Conservation (phyloP, 768 basidiomycete genomes). For the Dacryopinax spathularia region DNA sequence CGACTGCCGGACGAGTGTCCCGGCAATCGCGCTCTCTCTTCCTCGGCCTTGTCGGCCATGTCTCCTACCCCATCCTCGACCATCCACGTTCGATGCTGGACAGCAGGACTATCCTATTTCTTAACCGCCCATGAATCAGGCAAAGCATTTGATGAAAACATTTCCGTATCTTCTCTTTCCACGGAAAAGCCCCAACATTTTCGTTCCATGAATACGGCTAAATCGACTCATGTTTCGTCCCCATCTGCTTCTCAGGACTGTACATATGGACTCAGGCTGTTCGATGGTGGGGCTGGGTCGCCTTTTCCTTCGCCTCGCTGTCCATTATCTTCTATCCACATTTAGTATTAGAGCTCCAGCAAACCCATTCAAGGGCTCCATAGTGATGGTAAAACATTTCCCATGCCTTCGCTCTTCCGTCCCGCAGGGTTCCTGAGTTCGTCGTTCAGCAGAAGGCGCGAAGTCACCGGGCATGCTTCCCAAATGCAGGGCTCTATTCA, state of each 20-base stretch:
- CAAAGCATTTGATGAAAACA: no score
- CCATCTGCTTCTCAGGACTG: neutral
- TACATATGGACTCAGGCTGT: neutral
- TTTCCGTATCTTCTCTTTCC: no score
- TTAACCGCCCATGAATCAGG: no score
- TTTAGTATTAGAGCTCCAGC: neutral
- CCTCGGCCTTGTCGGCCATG: neutral
- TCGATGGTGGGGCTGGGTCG: neutral
- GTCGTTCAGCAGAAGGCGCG: neutral
- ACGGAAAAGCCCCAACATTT: no score
- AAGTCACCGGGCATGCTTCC: slow-evolving; percentile 2
- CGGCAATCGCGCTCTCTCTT: neutral
- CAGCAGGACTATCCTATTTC: no score
- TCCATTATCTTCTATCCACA: neutral
- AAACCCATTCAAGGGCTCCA: no score
- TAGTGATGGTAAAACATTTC: no score
- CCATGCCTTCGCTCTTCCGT: no score
- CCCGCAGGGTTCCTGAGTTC: no score
- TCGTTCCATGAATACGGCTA: neutral
- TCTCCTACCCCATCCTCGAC: neutral
- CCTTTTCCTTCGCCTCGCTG: neutral
- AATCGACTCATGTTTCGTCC: neutral
- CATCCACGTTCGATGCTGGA: neutral
- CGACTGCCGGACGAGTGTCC: neutral
- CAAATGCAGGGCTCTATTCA: neutral